Evolutionary conservation across 2,329 filamentous ascomycete genomes (phyloP), one percentile per base, ranked within the genome.

Genomic region (Colletotrichum kahawae): DNA sequence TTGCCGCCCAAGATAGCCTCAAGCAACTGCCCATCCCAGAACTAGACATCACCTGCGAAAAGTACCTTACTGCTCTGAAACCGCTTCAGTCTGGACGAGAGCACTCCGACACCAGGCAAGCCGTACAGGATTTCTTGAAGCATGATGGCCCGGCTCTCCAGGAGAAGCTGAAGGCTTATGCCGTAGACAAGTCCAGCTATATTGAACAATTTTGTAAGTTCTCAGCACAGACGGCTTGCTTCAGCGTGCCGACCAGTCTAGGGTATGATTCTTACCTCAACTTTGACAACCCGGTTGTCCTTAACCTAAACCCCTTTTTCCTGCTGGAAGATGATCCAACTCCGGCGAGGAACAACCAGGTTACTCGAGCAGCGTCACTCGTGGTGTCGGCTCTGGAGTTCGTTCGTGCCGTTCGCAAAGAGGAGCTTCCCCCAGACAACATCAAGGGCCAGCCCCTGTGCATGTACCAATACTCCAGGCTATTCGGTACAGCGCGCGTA

Each of bases 221-320:
- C 48, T 5, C 57, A n/a, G 29, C 13, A 38, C 57, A 8, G 14
- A 14, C 9, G 13, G 57, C 18, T 18, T 29, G 21, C 10, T n/a
- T 24, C 10, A 14, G 14, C 51, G 18, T 56, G 48, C 62, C 51
- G 14, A 67, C 54, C 24, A 38, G 8, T n/a, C 56, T 76, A 98
- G 96, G 96, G 97, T 98, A 98, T 83, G 97, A 99, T 83, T 98
- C 97, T 34, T 99, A 98, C 82, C 89, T 99, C 77, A 98, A 98
- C 86, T 99, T 94, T 82, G 97, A 98, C 83, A 98, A 98, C 81
- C 96, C 97, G 0, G 97, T 99, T 54, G 97, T 99, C 54, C 90
- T 99, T 78, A 98, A 99, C 85, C 87, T 99, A 78, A 99, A 99
- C 81, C 97, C 97, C 0, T 99, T 99, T 86, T 99, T 99, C 87